These are phyloP conservation scores for Vinca major DNA, from an alignment of 305 asterid species.

Conservation along the genomic window DNA sequence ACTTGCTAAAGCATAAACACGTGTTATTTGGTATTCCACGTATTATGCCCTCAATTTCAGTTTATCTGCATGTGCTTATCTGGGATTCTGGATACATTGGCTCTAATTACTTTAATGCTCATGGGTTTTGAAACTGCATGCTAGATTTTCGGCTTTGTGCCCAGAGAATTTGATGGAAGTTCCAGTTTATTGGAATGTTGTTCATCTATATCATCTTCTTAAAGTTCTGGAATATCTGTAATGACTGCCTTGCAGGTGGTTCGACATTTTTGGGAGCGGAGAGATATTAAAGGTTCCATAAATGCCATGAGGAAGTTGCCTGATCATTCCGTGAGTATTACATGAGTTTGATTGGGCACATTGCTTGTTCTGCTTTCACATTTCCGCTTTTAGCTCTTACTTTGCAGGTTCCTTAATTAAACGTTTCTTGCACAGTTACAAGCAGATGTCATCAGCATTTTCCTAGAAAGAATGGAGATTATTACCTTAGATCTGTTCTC, in stretches of 20 bases:
- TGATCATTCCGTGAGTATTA: constrained; percentile 68
- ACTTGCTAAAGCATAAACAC: background rate
- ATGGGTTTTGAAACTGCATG: background rate
- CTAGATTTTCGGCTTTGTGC: background rate
- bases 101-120: background rate
- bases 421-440: constrained; percentile 45
- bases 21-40: constrained; percentile 1
- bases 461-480: constrained; percentile 58
- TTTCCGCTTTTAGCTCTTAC: background rate
- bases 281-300: constrained; percentile 87
- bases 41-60: background rate
- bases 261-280: constrained; percentile 84
- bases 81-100: background rate
- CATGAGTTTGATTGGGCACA: constrained; percentile 11
- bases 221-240: constrained; percentile 8
- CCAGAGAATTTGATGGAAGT: background rate
- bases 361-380: background rate
- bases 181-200: background rate
- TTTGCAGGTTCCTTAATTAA: constrained; percentile 8
- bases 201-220: constrained; percentile 13
- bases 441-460: constrained; percentile 56
- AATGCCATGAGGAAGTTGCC: constrained; percentile 71
- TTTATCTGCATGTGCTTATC: background rate
- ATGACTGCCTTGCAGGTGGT: constrained; percentile 53
- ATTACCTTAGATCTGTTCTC: constrained; percentile 71